Conservation (phyloP, 1,139 yeast genomes). For the Torulaspora globosa region DNA sequence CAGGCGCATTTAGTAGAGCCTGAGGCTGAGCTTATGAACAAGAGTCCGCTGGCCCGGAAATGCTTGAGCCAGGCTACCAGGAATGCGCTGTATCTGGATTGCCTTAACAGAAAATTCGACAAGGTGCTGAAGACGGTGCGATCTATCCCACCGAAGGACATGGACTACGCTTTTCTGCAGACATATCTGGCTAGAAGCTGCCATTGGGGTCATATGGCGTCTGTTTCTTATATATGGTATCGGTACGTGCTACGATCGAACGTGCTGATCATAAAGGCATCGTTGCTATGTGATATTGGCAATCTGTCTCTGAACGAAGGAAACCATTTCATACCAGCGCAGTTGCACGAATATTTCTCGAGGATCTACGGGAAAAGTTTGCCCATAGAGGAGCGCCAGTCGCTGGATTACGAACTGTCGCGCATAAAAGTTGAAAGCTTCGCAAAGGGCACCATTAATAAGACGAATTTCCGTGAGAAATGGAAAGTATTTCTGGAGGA, state of each 20-base stretch:
- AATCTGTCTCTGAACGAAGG: conserved; percentile 24
- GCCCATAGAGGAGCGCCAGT: conserved; percentile 10
- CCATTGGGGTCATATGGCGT: conserved; percentile 29
- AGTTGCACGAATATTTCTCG: conserved; percentile 25
- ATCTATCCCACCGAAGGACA: conserved; percentile 17
- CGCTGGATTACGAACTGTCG: conserved; percentile 24
- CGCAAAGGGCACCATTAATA: conserved; percentile 24
- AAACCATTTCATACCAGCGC: conserved; percentile 24
- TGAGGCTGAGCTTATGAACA: conserved; percentile 2
- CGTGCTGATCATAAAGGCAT: conserved; percentile 24
- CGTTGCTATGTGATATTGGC: conserved; percentile 28
- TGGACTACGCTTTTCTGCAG: conserved; percentile 29
- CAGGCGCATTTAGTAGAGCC: not conserved
- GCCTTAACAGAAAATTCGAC: conserved; percentile 30
- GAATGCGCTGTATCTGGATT: conserved; percentile 19
- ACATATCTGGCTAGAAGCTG: conserved; percentile 27
- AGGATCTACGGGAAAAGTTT: conserved; percentile 11
- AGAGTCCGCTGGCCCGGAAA: conserved; percentile 9
- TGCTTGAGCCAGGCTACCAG: conserved; percentile 16
- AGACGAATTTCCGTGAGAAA: conserved; percentile 28
- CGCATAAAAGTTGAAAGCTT: conserved; percentile 32
- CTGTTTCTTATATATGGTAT: conserved; percentile 33
- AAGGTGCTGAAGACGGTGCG: conserved; percentile 18
- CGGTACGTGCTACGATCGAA: conserved; percentile 26
- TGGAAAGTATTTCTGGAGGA: conserved; percentile 35